Conservation (phyloP, 2,329 filamentous ascomycete species). For the Drechslera avenae region DNA sequence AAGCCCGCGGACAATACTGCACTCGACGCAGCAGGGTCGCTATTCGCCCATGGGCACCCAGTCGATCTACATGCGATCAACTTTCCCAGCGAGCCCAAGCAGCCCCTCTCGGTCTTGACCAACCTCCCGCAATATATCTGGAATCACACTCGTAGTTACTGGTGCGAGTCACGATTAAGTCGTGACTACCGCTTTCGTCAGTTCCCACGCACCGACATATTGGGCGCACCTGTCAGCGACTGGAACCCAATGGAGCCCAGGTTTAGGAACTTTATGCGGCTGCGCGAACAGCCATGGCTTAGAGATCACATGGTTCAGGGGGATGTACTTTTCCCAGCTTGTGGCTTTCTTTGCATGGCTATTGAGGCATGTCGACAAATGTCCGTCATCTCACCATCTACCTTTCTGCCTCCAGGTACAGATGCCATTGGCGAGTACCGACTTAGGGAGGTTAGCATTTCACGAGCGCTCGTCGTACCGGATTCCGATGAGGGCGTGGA, state of each 20-base stretch:
- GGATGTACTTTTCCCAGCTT: conserved; percentile 26
- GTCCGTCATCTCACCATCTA: conserved; percentile 11
- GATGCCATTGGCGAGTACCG: conserved; percentile 9
- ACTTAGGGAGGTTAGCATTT: conserved; percentile 27
- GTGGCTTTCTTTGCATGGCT: conserved; percentile 23
- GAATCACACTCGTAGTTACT: conserved; percentile 40
- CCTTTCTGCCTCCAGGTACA: not conserved
- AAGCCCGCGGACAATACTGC: conserved; percentile 11
- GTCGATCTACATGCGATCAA: conserved; percentile 13
- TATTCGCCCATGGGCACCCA: not conserved
- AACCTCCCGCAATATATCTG: conserved; percentile 43
- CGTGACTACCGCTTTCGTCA: conserved; percentile 23
- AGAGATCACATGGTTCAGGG: conserved; percentile 24
- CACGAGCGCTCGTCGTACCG: conserved; percentile 27
- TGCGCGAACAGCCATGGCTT: conserved; percentile 29
- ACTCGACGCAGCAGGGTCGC: conserved; percentile 10
- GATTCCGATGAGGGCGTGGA: conserved; percentile 34
- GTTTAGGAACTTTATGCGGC: conserved; percentile 32
- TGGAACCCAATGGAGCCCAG: conserved; percentile 20
- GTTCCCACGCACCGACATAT: conserved; percentile 19
- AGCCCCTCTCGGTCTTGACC: conserved; percentile 8
- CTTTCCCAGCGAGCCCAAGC: conserved; percentile 11
- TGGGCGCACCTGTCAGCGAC: conserved; percentile 20
- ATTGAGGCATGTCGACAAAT: conserved; percentile 21
- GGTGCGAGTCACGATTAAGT: conserved; percentile 30